Evolutionary conservation across 2,329 filamentous ascomycete species (phyloP).

Genomic region (Arthrobotrys musiformis): DNA sequence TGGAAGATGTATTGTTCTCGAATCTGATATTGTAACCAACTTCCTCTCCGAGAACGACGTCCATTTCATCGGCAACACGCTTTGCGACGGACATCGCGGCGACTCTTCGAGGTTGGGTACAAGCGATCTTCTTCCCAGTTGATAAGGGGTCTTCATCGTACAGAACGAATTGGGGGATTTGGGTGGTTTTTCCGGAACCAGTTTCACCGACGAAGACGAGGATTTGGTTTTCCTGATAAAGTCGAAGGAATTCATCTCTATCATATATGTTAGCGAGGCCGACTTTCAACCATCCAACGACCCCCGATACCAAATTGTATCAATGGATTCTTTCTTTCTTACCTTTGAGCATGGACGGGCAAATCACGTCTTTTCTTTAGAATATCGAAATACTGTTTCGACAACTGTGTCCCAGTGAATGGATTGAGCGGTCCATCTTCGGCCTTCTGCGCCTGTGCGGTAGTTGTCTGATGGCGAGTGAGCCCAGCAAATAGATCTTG

Average conservation of each 20-base stretch:
- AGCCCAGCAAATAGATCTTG: constrained; percentile 64
- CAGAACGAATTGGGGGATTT: constrained; percentile 97
- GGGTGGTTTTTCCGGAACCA: constrained; percentile 98
- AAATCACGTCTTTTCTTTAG: constrained; percentile 83
- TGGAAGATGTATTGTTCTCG: constrained; percentile 88
- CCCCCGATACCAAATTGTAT: constrained; percentile 4
- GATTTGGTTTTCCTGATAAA: constrained; percentile 94
- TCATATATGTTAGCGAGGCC: constrained; percentile 5
- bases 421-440: constrained; percentile 87
- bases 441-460: constrained; percentile 75
- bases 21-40: constrained; percentile 99
- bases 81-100: constrained; percentile 98
- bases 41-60: constrained; percentile 89
- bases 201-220: constrained; percentile 99
- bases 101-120: constrained; percentile 96
- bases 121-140: constrained; percentile 83
- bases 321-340: constrained; percentile 61
- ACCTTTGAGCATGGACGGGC: constrained; percentile 91
- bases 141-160: constrained; percentile 94
- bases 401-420: constrained; percentile 81
- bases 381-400: constrained; percentile 88
- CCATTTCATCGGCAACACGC: constrained; percentile 96
- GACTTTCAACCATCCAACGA: constrained; percentile 24
- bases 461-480: constrained; percentile 82
- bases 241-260: constrained; percentile 88